These are phyloP conservation scores for Eucalyptus sp. DNA, from an alignment of 345 rosid genomes.

Conservation along the genomic window DNA sequence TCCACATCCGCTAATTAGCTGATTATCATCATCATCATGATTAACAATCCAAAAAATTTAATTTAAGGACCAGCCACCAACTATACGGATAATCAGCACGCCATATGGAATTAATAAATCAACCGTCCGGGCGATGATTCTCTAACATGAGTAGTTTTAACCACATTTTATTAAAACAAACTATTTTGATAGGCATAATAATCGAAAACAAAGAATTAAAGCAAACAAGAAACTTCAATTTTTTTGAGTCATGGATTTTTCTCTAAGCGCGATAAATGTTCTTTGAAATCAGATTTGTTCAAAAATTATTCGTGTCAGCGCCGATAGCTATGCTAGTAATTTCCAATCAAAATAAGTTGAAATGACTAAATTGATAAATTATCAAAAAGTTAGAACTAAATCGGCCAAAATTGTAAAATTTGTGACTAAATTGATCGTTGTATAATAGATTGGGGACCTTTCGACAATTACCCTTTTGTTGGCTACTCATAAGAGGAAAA, in stretches of 20 bases:
- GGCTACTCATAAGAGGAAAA: too few relatives aligned
- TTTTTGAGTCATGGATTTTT: too few relatives aligned
- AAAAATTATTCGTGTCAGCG: too few relatives aligned
- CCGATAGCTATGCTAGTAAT: too few relatives aligned
- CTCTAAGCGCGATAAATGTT: neutral
- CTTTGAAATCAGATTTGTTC: neutral
- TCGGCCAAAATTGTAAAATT: neutral
- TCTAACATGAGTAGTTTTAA: neutral
- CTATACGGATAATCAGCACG: neutral
- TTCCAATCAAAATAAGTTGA: neutral
- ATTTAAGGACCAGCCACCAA: neutral
- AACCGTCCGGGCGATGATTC: fast-evolving
- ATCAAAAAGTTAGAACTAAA: neutral
- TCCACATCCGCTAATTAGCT: neutral
- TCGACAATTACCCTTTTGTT: too few relatives aligned
- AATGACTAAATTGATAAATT: neutral
- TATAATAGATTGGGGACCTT: too few relatives aligned
- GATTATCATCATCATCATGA: neutral
- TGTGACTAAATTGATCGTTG: fast-evolving
- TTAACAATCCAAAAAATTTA: neutral
- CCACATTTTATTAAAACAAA: neutral
- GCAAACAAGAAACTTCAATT: neutral
- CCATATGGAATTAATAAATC: neutral
- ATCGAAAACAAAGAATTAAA: neutral
- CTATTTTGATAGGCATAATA: too few relatives aligned